These are phyloP conservation scores for Lumnitzera littorea DNA, from an alignment of 345 rosid genomes.

Conservation along the genomic window DNA sequence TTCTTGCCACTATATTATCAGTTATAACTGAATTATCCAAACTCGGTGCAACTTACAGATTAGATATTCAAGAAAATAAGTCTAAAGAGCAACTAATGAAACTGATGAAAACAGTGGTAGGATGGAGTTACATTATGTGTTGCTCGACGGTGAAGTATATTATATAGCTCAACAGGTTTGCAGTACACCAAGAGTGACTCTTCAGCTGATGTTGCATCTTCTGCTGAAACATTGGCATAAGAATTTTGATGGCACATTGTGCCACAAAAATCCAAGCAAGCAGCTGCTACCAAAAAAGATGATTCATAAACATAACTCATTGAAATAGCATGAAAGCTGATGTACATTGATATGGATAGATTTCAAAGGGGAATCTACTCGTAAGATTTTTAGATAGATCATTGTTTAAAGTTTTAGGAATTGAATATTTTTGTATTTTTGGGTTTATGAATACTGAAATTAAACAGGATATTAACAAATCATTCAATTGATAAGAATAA, in stretches of 20 bases:
- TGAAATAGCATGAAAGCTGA: background rate
- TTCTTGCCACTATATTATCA: no score
- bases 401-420: no score
- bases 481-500: no score
- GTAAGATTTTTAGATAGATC: no score
- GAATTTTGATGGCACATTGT: slow-evolving; percentile 69
- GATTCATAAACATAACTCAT: slow-evolving; percentile 1
- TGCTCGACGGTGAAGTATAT: slow-evolving; percentile 61
- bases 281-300: slow-evolving; percentile 7
- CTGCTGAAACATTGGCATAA: slow-evolving; percentile 45
- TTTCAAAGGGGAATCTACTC: no score
- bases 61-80: background rate
- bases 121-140: slow-evolving; percentile 35
- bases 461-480: no score
- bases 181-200: slow-evolving; percentile 64
- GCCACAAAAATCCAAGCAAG: background rate
- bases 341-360: no score
- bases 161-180: slow-evolving; percentile 84
- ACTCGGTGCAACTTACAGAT: background rate
- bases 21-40: no score
- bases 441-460: no score
- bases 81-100: slow-evolving; percentile 3
- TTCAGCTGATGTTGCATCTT: slow-evolving; percentile 56
- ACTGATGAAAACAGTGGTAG: slow-evolving; percentile 6
- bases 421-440: no score